Evolutionary conservation across 805 yeast species (phyloP).

Genomic region (Yamadazyma nakazawae): DNA sequence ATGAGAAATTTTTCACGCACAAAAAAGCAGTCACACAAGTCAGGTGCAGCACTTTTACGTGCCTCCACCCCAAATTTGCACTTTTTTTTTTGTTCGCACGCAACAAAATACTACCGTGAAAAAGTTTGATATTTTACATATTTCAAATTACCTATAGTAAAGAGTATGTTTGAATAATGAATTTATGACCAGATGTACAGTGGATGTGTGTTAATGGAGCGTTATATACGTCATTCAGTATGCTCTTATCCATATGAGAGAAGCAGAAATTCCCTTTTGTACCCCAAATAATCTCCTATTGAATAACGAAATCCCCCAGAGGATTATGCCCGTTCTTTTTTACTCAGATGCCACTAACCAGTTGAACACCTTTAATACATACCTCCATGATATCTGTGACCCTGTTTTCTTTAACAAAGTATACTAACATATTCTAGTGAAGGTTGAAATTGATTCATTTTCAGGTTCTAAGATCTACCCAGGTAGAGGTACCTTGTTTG

Average conservation of each 20-base stretch:
- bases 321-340: neutral
- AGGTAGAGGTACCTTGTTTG: conserved; percentile 99
- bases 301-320: neutral
- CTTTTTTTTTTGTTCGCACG: conserved; percentile 6
- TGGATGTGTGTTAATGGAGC: neutral
- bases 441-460: conserved; percentile 99
- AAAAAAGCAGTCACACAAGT: conserved; percentile 12
- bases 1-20: neutral
- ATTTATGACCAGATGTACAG: neutral
- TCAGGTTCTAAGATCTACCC: conserved; percentile 99
- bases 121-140: conserved; percentile 11
- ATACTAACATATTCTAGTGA: conserved; percentile 59
- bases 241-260: too few relatives aligned
- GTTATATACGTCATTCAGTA: neutral
- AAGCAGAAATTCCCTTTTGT: too few relatives aligned
- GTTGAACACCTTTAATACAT: neutral
- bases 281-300: neutral
- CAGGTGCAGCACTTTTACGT: conserved; percentile 5
- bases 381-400: neutral
- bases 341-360: neutral
- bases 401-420: neutral
- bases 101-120: conserved; percentile 7
- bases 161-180: conserved; percentile 6
- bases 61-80: neutral
- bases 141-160: conserved; percentile 8